Base-by-base conservation (phyloP, 345 rosid species). In the Odontarrhena argentea region DNA sequence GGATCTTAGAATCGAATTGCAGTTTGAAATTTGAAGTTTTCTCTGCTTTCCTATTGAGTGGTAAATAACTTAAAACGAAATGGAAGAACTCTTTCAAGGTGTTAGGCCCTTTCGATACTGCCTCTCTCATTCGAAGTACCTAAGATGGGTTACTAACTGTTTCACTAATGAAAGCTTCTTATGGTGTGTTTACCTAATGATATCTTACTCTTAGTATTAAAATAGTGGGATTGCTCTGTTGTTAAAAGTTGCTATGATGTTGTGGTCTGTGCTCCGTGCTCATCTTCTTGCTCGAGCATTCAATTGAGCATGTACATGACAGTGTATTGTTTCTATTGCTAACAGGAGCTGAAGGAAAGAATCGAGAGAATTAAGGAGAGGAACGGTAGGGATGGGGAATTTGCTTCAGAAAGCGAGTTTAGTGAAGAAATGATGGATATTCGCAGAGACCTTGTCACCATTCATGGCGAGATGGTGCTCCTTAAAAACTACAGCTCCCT, bases 401-500 rank as follows among this genome's bases (percentile, higher is more conserved):
- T 81, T 40, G 60, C 87, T 45, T 83, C 91, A 41, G 86, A 82
- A 47, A 79, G 88, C 52, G 89, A 87, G 62, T 87, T 86, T 71
- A 85, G 93, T 30, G 93, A 87, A 71, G 96, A 89, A 74, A 87
- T 85, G 89, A 92, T 92, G 98, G 93, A 86, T 43, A 89, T 89
- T 49, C 98, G 96, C 28, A 87, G 77, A 81, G 96, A 86, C 75
- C 85, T 87, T 42, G 98, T 92, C 24, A 86, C 82, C 45, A 89
- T 92, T 68, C 98, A 92, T 46, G 96, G 96, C 56, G 89, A 92
- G 80, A 91, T 91, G 97, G 96, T 91, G 63, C 97, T 91, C 60
- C 83, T 91, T 0, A 87, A 91, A 83, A 88, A 87, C 75, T 91
- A 91, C 65, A 88, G 96, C 76, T 86, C 98, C 69, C 80, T 92